phyloP scores from a whole-genome alignment of 441 rosid species.

The Jatropha podagrica region DNA sequence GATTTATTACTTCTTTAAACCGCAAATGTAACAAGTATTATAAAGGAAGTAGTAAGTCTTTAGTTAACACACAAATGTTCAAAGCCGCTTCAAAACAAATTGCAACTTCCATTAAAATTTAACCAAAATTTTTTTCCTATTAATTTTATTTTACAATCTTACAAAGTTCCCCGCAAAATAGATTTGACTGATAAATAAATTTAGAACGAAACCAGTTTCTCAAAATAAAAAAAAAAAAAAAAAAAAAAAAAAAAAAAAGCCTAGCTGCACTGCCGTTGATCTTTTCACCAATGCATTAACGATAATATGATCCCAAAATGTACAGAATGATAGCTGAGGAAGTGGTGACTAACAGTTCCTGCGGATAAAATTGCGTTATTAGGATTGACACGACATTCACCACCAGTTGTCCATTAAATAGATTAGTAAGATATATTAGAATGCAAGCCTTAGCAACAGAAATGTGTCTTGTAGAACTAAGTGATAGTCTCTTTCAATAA shows the following conservation, averaged over 20 bases:
- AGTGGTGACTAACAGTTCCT: slow-evolving; percentile 78
- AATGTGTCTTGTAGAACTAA: too few species aligned
- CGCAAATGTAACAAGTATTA: too few species aligned
- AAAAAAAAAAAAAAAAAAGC: not conserved
- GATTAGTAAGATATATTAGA: not conserved
- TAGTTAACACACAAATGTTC: too few species aligned
- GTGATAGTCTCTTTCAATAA: not conserved
- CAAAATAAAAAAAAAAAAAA: too few species aligned
- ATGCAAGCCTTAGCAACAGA: not conserved
- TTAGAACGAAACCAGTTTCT: slow-evolving; percentile 2
- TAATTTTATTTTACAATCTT: not conserved
- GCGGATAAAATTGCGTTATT: slow-evolving; percentile 29
- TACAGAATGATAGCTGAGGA: slow-evolving; percentile 62
- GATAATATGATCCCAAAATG: slow-evolving; percentile 69
- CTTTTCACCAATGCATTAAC: slow-evolving; percentile 35
- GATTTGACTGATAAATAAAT: slow-evolving; percentile 24
- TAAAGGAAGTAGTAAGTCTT: too few species aligned
- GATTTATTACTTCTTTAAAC: too few species aligned
- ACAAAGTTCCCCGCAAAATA: slow-evolving; percentile 21
- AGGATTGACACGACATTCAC: not conserved
- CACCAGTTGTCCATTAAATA: too few species aligned
- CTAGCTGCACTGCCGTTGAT: not conserved
- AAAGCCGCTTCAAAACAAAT: too few species aligned
- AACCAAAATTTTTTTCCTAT: slow-evolving; percentile 12
- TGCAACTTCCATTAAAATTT: not conserved